A percentile compares a stretch with the other conserved stretches of the same genome.
Evolutionary conservation across 2,329 filamentous ascomycete genomes (phyloP).

Genomic region (Beauveria medogensis): DNA sequence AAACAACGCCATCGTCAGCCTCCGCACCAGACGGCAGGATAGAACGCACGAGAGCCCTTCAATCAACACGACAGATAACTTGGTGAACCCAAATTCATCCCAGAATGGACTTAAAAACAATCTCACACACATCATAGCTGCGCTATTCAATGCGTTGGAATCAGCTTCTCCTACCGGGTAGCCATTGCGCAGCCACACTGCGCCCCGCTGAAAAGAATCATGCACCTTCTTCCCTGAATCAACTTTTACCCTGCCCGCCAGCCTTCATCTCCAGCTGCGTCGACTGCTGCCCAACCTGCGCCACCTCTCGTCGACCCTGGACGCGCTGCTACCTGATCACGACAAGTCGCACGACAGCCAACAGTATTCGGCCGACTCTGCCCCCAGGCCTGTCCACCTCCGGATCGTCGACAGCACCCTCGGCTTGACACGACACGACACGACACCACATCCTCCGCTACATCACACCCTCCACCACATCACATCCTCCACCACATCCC

Average conservation of each 20-base stretch:
- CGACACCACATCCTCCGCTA: background rate
- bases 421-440: background rate
- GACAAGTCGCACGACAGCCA: background rate
- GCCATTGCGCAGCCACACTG: background rate
- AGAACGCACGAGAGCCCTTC: too few relatives aligned
- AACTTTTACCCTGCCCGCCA: background rate
- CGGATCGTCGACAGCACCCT: background rate
- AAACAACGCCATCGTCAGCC: background rate
- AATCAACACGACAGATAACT: background rate
- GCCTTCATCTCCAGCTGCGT: background rate
- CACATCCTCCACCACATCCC: background rate
- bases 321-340: background rate
- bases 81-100: background rate
- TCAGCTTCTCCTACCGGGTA: background rate
- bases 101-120: background rate
- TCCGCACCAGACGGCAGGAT: too few relatives aligned
- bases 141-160: background rate
- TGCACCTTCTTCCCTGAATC: constrained; percentile 2
- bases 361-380: background rate
- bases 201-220: constrained; percentile 9
- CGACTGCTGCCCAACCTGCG: constrained; percentile 9
- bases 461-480: background rate
- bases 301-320: background rate
- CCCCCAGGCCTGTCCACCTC: background rate
- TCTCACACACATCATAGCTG: background rate